Percentiles rank a stretch among this genome's conserved stretches.
Conservation (phyloP, 2,329 filamentous ascomycete species). For the Aspergillus felis region DNA sequence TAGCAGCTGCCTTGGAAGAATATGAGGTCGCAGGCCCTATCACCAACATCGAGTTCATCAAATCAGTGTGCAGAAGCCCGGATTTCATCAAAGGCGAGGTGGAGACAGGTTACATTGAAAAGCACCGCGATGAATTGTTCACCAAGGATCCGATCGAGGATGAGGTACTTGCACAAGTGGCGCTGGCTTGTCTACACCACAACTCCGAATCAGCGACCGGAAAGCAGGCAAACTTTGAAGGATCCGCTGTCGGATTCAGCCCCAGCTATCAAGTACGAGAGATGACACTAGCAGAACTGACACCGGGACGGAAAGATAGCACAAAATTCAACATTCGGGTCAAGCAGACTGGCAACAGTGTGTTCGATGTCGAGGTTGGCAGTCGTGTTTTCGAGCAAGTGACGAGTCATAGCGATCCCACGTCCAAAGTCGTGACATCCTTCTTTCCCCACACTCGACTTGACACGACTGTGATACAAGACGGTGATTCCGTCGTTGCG, state of each 20-base stretch:
- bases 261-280: slow-evolving; percentile 61
- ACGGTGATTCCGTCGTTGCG: slow-evolving; percentile 56
- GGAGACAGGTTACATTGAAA: slow-evolving; percentile 94
- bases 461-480: slow-evolving; percentile 68
- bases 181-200: slow-evolving; percentile 65
- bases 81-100: slow-evolving; percentile 85
- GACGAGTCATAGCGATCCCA: slow-evolving; percentile 45
- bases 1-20: slow-evolving; percentile 73
- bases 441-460: slow-evolving; percentile 81
- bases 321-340: slow-evolving; percentile 46
- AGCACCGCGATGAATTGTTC: slow-evolving; percentile 78
- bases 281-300: slow-evolving; percentile 51
- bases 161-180: slow-evolving; percentile 83
- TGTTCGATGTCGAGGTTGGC: slow-evolving; percentile 49
- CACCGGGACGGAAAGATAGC: slow-evolving; percentile 39
- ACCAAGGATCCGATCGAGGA: slow-evolving; percentile 55
- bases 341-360: slow-evolving; percentile 46
- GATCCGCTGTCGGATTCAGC: slow-evolving; percentile 53
- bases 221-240: slow-evolving; percentile 25
- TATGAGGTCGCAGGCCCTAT: slow-evolving; percentile 91
- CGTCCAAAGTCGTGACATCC: slow-evolving; percentile 56
- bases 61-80: slow-evolving; percentile 73
- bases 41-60: slow-evolving; percentile 96
- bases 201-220: slow-evolving; percentile 31
- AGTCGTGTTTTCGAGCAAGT: slow-evolving; percentile 40